phyloP scores from a whole-genome alignment of 2,329 filamentous ascomycete species.

The Fusarium bactridioides region DNA sequence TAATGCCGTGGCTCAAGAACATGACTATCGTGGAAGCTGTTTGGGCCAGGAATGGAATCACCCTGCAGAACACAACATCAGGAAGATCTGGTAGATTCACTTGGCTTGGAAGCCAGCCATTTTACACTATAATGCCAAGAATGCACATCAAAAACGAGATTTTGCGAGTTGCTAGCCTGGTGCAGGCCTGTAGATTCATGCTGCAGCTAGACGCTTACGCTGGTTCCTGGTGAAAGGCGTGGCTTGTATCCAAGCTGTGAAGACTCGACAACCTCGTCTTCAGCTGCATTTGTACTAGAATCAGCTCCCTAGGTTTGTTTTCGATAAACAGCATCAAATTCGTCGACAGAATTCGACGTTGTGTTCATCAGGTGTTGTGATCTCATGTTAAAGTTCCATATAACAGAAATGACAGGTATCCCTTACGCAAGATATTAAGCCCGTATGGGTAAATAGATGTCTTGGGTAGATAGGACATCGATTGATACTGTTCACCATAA shows the following conservation, averaged over 20 bases:
- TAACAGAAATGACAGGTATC: neutral
- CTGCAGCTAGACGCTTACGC: too few species aligned
- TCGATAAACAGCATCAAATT: neutral
- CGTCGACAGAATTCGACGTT: neutral
- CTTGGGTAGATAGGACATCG: neutral
- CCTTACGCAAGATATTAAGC: neutral
- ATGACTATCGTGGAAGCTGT: neutral
- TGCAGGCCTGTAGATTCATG: neutral
- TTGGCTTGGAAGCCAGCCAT: neutral
- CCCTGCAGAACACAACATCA: neutral
- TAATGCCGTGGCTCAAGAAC: neutral
- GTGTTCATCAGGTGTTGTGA: neutral
- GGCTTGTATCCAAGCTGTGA: neutral
- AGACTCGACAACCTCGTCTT: neutral
- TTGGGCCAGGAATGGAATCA: neutral
- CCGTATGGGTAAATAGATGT: neutral
- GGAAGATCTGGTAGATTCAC: neutral
- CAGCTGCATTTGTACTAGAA: neutral
- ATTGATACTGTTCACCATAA: neutral
- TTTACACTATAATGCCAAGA: neutral
- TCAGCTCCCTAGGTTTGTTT: neutral
- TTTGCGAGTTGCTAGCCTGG: neutral
- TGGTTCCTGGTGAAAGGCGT: neutral
- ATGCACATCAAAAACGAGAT: neutral
- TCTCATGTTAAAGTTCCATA: neutral